These are phyloP conservation scores for Grosmannia clavigera DNA, from an alignment of 2,329 filamentous ascomycete genomes.

Conservation along the genomic window DNA sequence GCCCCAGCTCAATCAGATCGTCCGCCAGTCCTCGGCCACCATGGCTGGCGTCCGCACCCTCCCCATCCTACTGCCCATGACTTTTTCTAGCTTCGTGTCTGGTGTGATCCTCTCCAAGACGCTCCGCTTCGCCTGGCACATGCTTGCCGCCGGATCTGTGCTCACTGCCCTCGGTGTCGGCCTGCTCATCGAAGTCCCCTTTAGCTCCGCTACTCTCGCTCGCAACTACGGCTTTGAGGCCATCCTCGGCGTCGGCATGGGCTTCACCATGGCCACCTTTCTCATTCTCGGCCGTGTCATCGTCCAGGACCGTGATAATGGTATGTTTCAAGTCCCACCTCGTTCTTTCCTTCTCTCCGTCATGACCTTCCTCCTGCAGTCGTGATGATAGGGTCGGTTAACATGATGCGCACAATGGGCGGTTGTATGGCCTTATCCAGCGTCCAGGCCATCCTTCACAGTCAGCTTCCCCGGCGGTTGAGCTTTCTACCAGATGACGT, in stretches of 20 bases:
- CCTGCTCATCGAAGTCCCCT: background rate
- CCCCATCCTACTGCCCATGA: background rate
- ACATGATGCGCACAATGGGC: background rate
- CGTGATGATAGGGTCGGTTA: background rate
- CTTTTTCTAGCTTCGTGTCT: background rate
- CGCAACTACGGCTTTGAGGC: background rate
- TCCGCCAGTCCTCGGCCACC: background rate
- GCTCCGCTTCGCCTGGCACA: background rate
- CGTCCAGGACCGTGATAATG: background rate
- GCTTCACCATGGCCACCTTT: background rate
- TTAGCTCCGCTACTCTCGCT: background rate
- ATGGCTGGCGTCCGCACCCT: background rate
- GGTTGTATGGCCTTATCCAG: background rate
- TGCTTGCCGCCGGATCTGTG: background rate
- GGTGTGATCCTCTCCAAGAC: background rate
- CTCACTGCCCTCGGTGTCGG: background rate
- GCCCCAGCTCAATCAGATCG: conserved; percentile 16
- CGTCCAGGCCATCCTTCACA: background rate
- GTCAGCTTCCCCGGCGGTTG: background rate
- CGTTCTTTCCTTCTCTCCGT: too few relatives aligned
- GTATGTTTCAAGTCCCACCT: background rate
- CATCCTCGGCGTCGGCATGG: background rate
- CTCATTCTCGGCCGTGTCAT: background rate
- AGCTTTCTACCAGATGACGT: background rate
- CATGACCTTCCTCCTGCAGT: background rate